Evolutionary conservation across 2,329 filamentous ascomycete genomes (phyloP), one percentile per base, ranked within the genome.

Genomic region (Paramyrothecium roridum): DNA sequence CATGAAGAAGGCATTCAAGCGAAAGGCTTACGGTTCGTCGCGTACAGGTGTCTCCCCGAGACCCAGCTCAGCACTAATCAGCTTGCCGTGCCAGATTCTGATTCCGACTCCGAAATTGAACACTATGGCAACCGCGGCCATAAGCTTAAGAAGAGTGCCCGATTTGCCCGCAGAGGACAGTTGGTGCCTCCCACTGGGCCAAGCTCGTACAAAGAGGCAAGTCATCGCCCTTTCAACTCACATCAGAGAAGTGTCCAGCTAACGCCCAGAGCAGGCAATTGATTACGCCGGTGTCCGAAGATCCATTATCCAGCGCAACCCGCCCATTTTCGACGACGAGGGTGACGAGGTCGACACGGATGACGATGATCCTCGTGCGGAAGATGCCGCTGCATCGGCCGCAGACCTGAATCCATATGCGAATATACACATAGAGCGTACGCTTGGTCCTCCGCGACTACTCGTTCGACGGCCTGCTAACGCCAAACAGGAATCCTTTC

Each of bases 341-440:
- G 90, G 90, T 59, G 91, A 89, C 67, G 85, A 90, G 59, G 76
- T 91, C 54, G 87, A 91, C 46, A 88, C 84, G 67, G 85, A 87
- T 58, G 87, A 91, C 56, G 86, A 90, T 57, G 83, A 89, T 55
- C 83, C 87, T 46, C 81, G 80, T 55, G 70, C 84, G 21, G 80
- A 81, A 59, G 83, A 87, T 50, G 86, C 85, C 46, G 75, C 83
- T 50, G 78, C 83, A 48, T 74, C 81, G 3, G 85, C 85, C n/a
- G 81, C 85, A 37, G 86, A 90, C 60, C 80, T 87, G 52, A 87
- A 95, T 63, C 89, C 90, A 0, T 95, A 93, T 67, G 81, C 86
- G 51, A 85, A 86, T 53, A 53, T 47, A 20, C 40, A 20, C 37
- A 20, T 46, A 26, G 48, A 30, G 21, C 33, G 26, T 45, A 48